phyloP scores from a whole-genome alignment of 257 asterid species.

The Scutellaria barbata region DNA sequence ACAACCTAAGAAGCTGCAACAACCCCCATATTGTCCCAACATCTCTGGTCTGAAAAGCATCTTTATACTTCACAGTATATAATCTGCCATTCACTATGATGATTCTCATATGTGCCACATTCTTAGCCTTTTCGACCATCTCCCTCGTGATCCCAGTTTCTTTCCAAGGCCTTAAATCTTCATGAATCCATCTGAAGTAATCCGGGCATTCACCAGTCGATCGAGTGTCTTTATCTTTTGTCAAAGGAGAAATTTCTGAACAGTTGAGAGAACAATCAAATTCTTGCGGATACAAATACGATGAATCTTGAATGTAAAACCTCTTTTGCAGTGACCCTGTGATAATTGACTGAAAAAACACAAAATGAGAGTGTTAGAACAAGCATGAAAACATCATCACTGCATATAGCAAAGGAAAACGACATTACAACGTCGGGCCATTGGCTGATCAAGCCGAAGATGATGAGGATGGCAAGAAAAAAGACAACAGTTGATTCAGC shows the following conservation, averaged over 20 bases:
- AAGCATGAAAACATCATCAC: not conserved
- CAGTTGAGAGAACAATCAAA: constrained; percentile 63
- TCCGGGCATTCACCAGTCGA: constrained; percentile 57
- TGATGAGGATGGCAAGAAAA: constrained; percentile 43
- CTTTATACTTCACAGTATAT: constrained; percentile 56
- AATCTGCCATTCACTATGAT: constrained; percentile 59
- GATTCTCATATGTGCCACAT: constrained; percentile 58
- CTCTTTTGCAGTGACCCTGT: constrained; percentile 42
- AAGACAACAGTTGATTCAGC: constrained; percentile 46
- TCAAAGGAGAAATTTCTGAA: constrained; percentile 38
- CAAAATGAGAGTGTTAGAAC: not conserved
- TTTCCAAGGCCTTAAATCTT: constrained; percentile 81
- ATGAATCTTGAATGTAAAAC: constrained; percentile 35
- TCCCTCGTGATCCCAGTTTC: constrained; percentile 59
- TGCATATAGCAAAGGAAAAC: not conserved
- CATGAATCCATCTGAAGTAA: constrained; percentile 86
- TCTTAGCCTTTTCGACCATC: constrained; percentile 56
- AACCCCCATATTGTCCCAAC: constrained; percentile 80
- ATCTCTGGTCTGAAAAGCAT: constrained; percentile 79
- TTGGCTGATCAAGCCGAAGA: constrained; percentile 45
- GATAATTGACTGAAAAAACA: constrained; percentile 47
- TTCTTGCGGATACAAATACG: constrained; percentile 44
- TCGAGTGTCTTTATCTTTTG: constrained; percentile 14
- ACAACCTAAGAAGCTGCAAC: constrained; percentile 77
- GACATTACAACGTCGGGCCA: constrained; percentile 66